phyloP scores from a whole-genome alignment of 805 yeast species.

The Kazachstania kunashirensis region DNA sequence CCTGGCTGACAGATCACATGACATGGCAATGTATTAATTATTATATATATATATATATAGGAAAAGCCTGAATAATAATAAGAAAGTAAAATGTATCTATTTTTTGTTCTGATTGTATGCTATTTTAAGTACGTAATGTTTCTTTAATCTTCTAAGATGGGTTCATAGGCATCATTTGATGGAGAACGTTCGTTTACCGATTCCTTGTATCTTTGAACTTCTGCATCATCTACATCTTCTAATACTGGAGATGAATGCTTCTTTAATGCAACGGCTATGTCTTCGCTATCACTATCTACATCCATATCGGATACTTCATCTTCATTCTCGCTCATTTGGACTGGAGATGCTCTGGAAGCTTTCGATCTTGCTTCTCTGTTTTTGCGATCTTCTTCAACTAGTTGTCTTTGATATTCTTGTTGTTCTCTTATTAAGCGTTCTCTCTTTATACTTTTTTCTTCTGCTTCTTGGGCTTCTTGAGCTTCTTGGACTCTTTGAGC shows the following conservation, averaged over 20 bases:
- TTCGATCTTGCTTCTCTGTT: slow-evolving; percentile 1
- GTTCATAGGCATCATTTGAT: slow-evolving; percentile 16
- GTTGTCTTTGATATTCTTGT: slow-evolving; percentile 7
- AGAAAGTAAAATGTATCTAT: no score
- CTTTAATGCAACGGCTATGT: slow-evolving; percentile 1
- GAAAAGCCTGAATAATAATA: no score
- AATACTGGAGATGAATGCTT: slow-evolving; percentile 15
- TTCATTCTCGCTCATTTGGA: background rate
- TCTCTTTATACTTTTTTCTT: slow-evolving; percentile 4
- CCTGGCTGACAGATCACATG: no score
- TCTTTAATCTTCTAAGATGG: slow-evolving; percentile 25
- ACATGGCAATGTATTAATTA: no score
- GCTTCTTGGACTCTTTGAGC: slow-evolving; percentile 4
- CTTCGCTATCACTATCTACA: background rate
- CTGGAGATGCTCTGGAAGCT: background rate
- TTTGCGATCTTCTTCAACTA: slow-evolving; percentile 10
- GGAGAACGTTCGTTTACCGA: slow-evolving; percentile 9
- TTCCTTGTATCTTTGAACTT: slow-evolving; percentile 19
- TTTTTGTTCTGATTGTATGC: background rate
- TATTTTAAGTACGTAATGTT: no score
- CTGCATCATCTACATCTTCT: slow-evolving; percentile 30
- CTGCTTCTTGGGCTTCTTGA: slow-evolving; percentile 1
- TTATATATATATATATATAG: no score
- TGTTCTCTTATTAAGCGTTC: slow-evolving; percentile 5
- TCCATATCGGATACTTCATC: slow-evolving; percentile 1